Base-by-base conservation (phyloP, 192 early-diverging fungal genomes). In the Endogone sp. region DNA sequence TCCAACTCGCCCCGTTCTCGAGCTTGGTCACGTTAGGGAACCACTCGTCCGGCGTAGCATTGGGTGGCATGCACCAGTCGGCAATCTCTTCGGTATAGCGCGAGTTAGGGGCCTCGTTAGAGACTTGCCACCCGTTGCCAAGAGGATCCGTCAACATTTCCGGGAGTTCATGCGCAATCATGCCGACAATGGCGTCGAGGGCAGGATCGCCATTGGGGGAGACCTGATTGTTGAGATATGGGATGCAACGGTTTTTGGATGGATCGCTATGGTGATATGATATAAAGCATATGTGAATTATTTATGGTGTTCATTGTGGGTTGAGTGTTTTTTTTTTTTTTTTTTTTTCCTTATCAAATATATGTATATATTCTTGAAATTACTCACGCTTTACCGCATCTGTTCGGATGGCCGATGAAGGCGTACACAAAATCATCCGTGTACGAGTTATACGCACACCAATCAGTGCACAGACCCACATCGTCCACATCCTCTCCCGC, bases 101-200 rank as follows among this genome's bases (percentile, higher is more conserved):
- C n/a, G 54, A 25, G 22, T 29, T 69, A 3, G 37, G 44, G 29
- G n/a, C 30, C 8, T 62, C 30, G 57, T 63, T 64, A 16, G 23
- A 4, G 24, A 73, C 68, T 4, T 56, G 29, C 71, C 72, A 78
- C 27, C 64, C 76, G 56, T 78, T 58, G 25, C 32, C 44, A 20
- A 58, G 60, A 24, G 76, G 76, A 56, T 78, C 76, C 4, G 76
- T 78, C 56, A 78, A 60, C 13, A 78, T 24, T 64, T 78, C 72
- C 26, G 71, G 71, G 29, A 78, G 64, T 57, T 78, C 76, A 60
- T 78, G 76, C 6, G 76, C 72, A 49, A 78, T 67, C 6, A 78
- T 74, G 8, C 67, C 73, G 37, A 78, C 73, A 23, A 62, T 60
- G 56, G 71, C 72, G 37, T 78, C 76, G 20, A 74, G 66, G 23